Evolutionary conservation across 352 stramenopile genomes (phyloP).

Genomic region (Pythium biforme): DNA sequence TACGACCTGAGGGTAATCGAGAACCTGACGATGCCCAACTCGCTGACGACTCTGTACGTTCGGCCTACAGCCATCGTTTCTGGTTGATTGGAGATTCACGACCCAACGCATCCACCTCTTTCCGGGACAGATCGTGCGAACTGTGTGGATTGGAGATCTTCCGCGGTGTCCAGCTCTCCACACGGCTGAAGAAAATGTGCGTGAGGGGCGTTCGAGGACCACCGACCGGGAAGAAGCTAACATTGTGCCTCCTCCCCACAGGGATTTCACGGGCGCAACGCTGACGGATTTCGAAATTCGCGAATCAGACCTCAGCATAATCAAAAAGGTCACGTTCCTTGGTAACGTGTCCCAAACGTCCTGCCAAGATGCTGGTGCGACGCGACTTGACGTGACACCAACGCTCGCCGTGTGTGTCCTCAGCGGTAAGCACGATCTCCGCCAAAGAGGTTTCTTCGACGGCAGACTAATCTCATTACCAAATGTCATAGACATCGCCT

Average conservation of each 20-base stretch:
- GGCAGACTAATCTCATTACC: no score
- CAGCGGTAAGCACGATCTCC: constrained; percentile 14
- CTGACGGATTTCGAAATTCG: constrained; percentile 13
- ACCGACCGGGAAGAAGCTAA: neutral
- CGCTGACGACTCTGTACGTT: constrained; percentile 14
- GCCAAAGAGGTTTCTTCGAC: no score
- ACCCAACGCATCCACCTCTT: neutral
- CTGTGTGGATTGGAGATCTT: constrained; percentile 12
- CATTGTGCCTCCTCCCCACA: neutral
- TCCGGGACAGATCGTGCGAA: constrained; percentile 7
- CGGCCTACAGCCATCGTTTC: no score
- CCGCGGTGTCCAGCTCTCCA: constrained; percentile 21
- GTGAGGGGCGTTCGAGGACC: no score
- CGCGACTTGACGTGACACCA: neutral
- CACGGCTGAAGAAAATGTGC: constrained; percentile 14
- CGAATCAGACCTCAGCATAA: constrained; percentile 7
- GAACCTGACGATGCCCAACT: constrained; percentile 20
- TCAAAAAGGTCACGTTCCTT: neutral
- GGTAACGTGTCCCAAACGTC: neutral
- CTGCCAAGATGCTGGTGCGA: neutral
- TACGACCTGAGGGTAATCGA: neutral
- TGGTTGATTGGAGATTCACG: no score
- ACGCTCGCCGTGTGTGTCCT: constrained; percentile 6
- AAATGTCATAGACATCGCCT: neutral
- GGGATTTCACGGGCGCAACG: neutral